These are phyloP conservation scores for Medicago lupulina DNA, from an alignment of 306 rosid species.

Conservation along the genomic window DNA sequence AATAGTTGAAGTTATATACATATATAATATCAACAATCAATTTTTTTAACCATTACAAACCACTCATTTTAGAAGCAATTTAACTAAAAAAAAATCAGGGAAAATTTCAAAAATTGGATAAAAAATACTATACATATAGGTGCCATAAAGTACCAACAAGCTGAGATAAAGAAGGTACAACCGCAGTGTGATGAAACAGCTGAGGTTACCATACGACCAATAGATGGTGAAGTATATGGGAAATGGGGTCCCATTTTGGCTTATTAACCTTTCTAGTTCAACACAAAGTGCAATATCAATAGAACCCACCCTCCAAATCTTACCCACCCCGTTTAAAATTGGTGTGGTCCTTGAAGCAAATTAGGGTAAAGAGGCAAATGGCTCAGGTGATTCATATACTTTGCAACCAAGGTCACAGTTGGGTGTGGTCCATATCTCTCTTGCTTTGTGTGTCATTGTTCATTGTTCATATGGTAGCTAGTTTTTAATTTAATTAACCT, in stretches of 20 bases:
- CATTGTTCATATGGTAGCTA: constrained; percentile 10
- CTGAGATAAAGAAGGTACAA: constrained; percentile 33
- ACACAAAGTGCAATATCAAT: constrained; percentile 46
- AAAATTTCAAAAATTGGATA: too few species aligned
- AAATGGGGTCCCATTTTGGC: constrained; percentile 48
- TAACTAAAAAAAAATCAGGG: too few species aligned
- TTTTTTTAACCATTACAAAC: neutral
- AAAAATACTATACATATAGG: neutral
- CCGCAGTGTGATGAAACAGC: constrained; percentile 36
- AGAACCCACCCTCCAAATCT: constrained; percentile 62
- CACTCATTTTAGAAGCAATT: too few species aligned
- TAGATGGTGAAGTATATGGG: constrained; percentile 21
- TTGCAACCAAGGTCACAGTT: constrained; percentile 32
- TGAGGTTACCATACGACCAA: constrained; percentile 45
- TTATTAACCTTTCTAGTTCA: constrained; percentile 26
- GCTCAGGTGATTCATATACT: constrained; percentile 44
- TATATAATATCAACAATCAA: neutral
- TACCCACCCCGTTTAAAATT: constrained; percentile 58
- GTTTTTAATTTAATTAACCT: constrained; percentile 5
- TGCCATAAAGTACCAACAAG: constrained; percentile 26
- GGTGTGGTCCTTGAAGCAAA: constrained; percentile 44
- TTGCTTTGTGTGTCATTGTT: constrained; percentile 38
- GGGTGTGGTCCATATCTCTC: constrained; percentile 29
- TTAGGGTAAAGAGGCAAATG: constrained; percentile 2
- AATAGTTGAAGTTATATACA: neutral